Conservation (phyloP, 1,139 yeast genomes). For the Saccharomyces uvarum region DNA sequence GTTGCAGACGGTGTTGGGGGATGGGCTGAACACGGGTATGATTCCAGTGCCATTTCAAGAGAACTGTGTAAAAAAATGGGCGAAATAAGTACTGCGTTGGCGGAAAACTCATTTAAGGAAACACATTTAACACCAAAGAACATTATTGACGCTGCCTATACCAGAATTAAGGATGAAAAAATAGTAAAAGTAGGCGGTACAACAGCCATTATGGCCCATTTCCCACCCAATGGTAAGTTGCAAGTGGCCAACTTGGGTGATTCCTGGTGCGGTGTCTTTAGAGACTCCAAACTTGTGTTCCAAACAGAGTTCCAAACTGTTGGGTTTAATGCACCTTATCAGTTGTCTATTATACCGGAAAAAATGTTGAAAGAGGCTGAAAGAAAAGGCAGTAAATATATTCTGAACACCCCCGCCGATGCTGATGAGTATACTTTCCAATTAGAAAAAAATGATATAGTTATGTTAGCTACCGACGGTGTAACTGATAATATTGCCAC, state of each 20-base stretch:
- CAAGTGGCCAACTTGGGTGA: slow-evolving; percentile 82
- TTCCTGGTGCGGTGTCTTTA: slow-evolving; percentile 85
- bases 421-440: slow-evolving; percentile 40
- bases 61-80: slow-evolving; percentile 49
- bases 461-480: slow-evolving; percentile 89
- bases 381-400: slow-evolving; percentile 50
- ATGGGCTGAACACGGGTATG: slow-evolving; percentile 89
- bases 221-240: slow-evolving; percentile 48
- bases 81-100: slow-evolving; percentile 19
- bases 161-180: slow-evolving; percentile 44
- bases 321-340: slow-evolving; percentile 87
- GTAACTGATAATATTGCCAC: slow-evolving; percentile 78
- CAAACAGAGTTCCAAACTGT: slow-evolving; percentile 78
- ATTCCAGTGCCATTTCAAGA: slow-evolving; percentile 72
- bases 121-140: slow-evolving; percentile 38
- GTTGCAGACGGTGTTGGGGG: slow-evolving; percentile 99
- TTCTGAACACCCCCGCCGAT: slow-evolving; percentile 44
- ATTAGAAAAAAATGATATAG: slow-evolving; percentile 59
- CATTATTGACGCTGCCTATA: slow-evolving; percentile 50
- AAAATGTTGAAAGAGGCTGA: slow-evolving; percentile 51
- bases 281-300: slow-evolving; percentile 52
- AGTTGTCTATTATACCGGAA: slow-evolving; percentile 75
- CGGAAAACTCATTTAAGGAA: slow-evolving; percentile 5
- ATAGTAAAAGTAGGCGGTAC: slow-evolving; percentile 89
- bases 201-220: slow-evolving; percentile 80